Evolutionary conservation across 306 rosid species (phyloP).

Genomic region (Vigna reflexopilosa): DNA sequence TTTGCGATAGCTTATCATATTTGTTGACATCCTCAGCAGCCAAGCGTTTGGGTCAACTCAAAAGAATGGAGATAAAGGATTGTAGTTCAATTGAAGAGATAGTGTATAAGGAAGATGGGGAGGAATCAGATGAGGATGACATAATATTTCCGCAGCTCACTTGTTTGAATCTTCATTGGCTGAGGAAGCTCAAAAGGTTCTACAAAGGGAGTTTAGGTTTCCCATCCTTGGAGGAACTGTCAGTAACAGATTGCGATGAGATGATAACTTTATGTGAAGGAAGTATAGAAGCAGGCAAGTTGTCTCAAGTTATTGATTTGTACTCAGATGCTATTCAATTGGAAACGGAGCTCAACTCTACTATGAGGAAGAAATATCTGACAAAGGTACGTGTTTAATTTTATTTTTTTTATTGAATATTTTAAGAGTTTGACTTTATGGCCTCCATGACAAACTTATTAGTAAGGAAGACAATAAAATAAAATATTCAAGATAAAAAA

Average conservation of each 20-base stretch:
- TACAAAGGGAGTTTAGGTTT: background rate
- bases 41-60: background rate
- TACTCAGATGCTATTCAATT: too few relatives aligned
- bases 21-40: background rate
- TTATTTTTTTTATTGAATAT: background rate
- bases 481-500: too few relatives aligned
- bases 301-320: too few relatives aligned
- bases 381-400: too few relatives aligned
- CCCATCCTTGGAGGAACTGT: background rate
- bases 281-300: too few relatives aligned
- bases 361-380: too few relatives aligned
- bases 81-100: background rate
- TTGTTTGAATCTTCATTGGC: background rate
- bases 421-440: too few relatives aligned
- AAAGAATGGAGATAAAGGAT: background rate
- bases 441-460: too few relatives aligned
- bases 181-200: rapidly evolving
- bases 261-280: too few relatives aligned
- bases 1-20: rapidly evolving
- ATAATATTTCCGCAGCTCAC: background rate
- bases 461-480: too few relatives aligned
- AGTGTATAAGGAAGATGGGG: background rate
- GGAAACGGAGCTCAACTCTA: too few relatives aligned
- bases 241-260: rapidly evolving
- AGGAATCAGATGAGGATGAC: background rate